Evolutionary conservation across 176 grass and related monocot genomes (phyloP).

Genomic region (Aechmea fasciata): DNA sequence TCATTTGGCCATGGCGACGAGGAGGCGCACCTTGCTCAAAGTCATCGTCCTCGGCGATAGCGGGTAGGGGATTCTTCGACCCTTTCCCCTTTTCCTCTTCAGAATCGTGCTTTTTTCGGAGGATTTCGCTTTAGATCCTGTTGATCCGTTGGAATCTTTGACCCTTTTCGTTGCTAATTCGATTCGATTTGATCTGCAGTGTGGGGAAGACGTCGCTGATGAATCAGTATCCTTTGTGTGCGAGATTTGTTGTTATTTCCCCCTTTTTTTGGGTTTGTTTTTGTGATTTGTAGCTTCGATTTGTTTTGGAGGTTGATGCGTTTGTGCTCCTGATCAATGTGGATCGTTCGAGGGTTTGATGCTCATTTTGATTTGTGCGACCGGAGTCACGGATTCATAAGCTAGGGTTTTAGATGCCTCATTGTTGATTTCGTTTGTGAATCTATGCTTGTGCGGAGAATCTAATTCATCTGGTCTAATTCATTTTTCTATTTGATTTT

Average conservation of each 20-base stretch:
- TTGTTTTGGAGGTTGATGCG: background rate
- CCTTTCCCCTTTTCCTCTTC: background rate
- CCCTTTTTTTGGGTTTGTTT: constrained; percentile 6
- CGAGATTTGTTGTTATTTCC: constrained; percentile 11
- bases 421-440: no score
- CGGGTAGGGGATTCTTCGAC: constrained; percentile 9
- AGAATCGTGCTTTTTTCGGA: background rate
- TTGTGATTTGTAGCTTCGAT: background rate
- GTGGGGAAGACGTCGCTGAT: constrained; percentile 98
- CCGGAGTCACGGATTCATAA: no score
- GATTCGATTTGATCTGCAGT: constrained; percentile 31
- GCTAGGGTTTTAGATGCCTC: background rate
- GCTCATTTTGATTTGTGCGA: no score
- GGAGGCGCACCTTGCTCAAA: constrained; percentile 47
- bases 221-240: constrained; percentile 82
- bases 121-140: background rate
- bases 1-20: constrained; percentile 26
- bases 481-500: no score
- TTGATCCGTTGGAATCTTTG: background rate
- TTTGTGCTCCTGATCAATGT: background rate
- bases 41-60: constrained; percentile 56
- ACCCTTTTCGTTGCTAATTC: background rate
- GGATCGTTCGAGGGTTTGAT: background rate
- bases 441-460: no score
- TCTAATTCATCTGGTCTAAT: no score